Base-by-base conservation (phyloP, 2,329 filamentous ascomycete species). In the Phyllosticta capitalensis region DNA sequence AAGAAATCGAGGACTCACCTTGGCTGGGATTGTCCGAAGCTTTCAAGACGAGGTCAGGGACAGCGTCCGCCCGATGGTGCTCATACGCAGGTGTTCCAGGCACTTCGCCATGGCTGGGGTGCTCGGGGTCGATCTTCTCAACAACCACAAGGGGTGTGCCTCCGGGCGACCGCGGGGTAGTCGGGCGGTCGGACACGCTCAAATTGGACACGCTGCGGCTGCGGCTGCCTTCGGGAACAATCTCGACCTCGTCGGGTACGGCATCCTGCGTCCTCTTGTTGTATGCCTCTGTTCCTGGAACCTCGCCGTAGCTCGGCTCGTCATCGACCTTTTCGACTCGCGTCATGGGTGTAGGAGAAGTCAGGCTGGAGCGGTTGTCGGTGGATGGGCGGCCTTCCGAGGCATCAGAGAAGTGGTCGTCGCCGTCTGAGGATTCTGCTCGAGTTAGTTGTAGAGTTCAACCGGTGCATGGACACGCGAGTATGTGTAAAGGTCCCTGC, bases 391-490 rank as follows among this genome's bases (percentile, higher is more conserved):
- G 70, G 69, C 82, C 83, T 75, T 86, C 84, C 51, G 78, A 82
- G 60, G 84, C 84, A 67, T 86, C 84, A 53, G 83, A 85, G 70
- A 86, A 87, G 71, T 86, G 81, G 63, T 86, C 84, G 54, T 83
- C 80, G 61, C 79, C 80, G 61, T 79, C 79, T 49, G 79, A 80
- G 53, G 70, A 76, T 69, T 74, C 71, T 68, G 24, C 1, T 20
- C 63, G 49, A 60, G 64, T 67, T 60, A 70, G 66, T 52, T 19
- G 21, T 14, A 28, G 17, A 21, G 45, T 19, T 52, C 9, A 22
- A 20, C 1, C 9, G 9, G n/a, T 6, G 19, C 20, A n/a, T 30
- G 9, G 28, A 19, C 30, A 24, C 33, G 38, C 38, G 38, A 45
- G 14, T 45, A n/a, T 45, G n/a, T 26, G 22, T 12, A 9, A n/a